Base-by-base conservation (phyloP, 2,329 filamentous ascomycete genomes). In the Orbilia blumenaviensis region DNA sequence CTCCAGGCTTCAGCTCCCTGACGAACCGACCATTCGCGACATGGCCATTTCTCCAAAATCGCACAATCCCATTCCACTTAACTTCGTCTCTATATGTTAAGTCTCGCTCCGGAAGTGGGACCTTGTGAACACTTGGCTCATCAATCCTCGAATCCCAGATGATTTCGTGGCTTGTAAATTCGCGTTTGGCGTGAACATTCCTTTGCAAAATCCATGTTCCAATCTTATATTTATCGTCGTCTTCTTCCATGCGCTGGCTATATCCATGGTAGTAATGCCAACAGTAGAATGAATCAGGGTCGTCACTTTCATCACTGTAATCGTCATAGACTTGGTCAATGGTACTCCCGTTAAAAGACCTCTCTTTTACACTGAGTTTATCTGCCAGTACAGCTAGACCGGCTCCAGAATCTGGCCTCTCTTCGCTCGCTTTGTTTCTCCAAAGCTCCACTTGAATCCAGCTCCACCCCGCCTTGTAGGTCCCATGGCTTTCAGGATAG, bases 361-460 rank as follows among this genome's bases (percentile, higher is more conserved):
- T 36, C 18, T 7, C 23, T 32, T 42, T 41, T 1, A 23, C 8
- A 5, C 23, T 14, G 18, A 14, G 2, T 36, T 41, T 36, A 18
- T 29, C 34, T 16, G 21, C 25, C 16, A 12, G 18, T 21, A 12
- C 32, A 21, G 27, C 6, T 32, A 29, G 14, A 25, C n/a, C n/a
- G n/a, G n/a, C n/a, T n/a, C 16, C 14, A 23, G 52, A 36, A 9
- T n/a, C 27, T 12, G 27, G 27, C 10, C n/a, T 56, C 7, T 38
- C 12, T n/a, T 56, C 32, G 25, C 38, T 32, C 2, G 32, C 6
- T 27, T 50, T 50, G 12, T 46, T 14, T 14, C 66, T 58, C 66
- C 66, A 68, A 7, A 68, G 27, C 54, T 68, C 66, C 10, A 50
- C 66, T 8, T 68, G 60, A 12, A 73, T 29, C 68, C 68, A 73